Evolutionary conservation across 1,284 basidiomycete genomes (phyloP).

Genomic region (Taiwanofungus camphoratus): DNA sequence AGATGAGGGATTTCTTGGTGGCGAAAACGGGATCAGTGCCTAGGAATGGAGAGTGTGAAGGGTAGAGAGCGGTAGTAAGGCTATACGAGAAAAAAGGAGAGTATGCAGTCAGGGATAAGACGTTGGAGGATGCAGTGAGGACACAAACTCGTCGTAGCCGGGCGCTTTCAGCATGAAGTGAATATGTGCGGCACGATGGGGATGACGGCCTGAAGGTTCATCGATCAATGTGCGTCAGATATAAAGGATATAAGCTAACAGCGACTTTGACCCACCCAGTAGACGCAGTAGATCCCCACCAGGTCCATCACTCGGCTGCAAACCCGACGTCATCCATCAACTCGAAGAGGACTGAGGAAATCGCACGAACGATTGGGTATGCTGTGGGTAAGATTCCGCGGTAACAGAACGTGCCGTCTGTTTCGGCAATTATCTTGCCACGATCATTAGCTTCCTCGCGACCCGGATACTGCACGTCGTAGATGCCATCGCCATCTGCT

Average conservation of each 20-base stretch:
- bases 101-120: background rate
- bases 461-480: slow-evolving; percentile 35
- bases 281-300: slow-evolving; percentile 30
- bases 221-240: background rate
- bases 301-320: slow-evolving; percentile 33
- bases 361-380: slow-evolving; percentile 28
- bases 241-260: background rate
- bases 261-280: slow-evolving; percentile 20
- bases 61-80: slow-evolving; percentile 35
- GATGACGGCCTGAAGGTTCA: slow-evolving; percentile 27
- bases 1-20: slow-evolving; percentile 35
- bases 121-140: background rate
- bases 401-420: slow-evolving; percentile 31
- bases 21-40: slow-evolving; percentile 38
- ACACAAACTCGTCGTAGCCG: slow-evolving; percentile 32
- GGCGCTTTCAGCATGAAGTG: slow-evolving; percentile 33
- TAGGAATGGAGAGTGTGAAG: slow-evolving; percentile 35
- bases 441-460: slow-evolving; percentile 33
- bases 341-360: background rate
- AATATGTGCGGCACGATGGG: slow-evolving; percentile 36
- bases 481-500: slow-evolving; percentile 36
- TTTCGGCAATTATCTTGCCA: slow-evolving; percentile 30
- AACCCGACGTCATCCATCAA: slow-evolving; percentile 3
- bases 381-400: slow-evolving; percentile 34
- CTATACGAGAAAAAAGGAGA: slow-evolving; percentile 10